Conservation (phyloP, 768 basidiomycete species). For the Amanita muscaria region DNA sequence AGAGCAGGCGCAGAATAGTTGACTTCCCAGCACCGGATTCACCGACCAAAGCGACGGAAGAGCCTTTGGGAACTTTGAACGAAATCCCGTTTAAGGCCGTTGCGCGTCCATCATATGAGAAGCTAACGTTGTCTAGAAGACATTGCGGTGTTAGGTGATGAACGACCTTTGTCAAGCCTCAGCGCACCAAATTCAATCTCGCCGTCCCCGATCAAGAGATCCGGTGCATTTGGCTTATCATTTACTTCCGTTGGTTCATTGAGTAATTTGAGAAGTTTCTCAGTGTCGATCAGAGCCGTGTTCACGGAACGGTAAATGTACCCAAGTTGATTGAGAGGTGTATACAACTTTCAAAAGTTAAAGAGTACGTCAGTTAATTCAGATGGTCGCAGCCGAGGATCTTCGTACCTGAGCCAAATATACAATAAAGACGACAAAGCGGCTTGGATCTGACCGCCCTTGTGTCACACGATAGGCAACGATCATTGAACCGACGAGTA, state of each 20-base stretch:
- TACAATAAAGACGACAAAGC: conserved; percentile 75
- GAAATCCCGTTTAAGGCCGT: conserved; percentile 70
- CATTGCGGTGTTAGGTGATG: conserved; percentile 4
- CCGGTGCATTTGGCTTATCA: conserved; percentile 67
- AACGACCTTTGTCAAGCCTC: not conserved
- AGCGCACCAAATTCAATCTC: conserved; percentile 80
- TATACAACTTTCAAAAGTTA: conserved; percentile 47
- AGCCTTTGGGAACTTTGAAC: conserved; percentile 82
- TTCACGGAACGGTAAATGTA: conserved; percentile 73
- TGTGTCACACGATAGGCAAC: conserved; percentile 62
- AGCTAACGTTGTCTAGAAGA: conserved; percentile 77
- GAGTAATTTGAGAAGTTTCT: conserved; percentile 73
- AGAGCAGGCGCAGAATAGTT: conserved; percentile 78
- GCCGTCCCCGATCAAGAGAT: conserved; percentile 63
- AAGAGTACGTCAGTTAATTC: conserved; percentile 6
- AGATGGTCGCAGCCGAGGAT: not conserved
- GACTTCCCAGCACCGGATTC: conserved; percentile 79
- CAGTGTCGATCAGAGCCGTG: conserved; percentile 73
- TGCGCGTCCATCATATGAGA: conserved; percentile 72
- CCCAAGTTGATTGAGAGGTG: conserved; percentile 69
- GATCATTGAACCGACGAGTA: conserved; percentile 75
- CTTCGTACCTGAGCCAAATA: conserved; percentile 64
- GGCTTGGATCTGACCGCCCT: conserved; percentile 40
- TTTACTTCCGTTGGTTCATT: conserved; percentile 79
- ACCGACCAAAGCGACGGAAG: conserved; percentile 85